phyloP scores from a whole-genome alignment of 306 rosid genomes.

The Pachyrhizus erosus region DNA sequence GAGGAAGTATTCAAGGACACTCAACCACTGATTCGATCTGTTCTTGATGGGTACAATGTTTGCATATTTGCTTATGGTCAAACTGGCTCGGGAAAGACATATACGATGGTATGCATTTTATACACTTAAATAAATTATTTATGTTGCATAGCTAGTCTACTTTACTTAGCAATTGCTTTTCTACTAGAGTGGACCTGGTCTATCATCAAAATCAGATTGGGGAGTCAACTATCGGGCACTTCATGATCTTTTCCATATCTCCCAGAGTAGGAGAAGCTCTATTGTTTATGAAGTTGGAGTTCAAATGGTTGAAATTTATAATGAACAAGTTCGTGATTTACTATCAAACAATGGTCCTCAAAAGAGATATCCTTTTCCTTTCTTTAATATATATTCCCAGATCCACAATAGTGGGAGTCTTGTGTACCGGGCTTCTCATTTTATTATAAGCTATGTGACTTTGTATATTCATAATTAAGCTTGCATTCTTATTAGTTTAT shows the following conservation, averaged over 20 bases:
- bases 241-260: conserved; percentile 91
- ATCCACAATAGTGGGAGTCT: conserved; percentile 10
- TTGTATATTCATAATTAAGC: conserved; percentile 12
- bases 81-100: conserved; percentile 98
- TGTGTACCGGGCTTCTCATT: conserved; percentile 4
- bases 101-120: conserved; percentile 79
- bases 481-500: conserved; percentile 30
- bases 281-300: conserved; percentile 88
- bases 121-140: conserved; percentile 32
- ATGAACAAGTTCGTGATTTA: conserved; percentile 97
- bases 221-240: conserved; percentile 96
- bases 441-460: conserved; percentile 5
- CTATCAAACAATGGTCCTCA: conserved; percentile 80
- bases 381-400: conserved; percentile 1
- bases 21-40: conserved; percentile 88
- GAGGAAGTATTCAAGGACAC: conserved; percentile 94
- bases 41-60: conserved; percentile 95
- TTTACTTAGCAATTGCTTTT: conserved; percentile 41
- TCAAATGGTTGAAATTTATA: conserved; percentile 99
- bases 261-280: conserved; percentile 80
- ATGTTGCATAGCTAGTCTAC: background rate
- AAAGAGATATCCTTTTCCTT: conserved; percentile 87
- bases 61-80: conserved; percentile 99
- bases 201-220: conserved; percentile 82
- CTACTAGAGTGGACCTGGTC: conserved; percentile 82